Evolutionary conservation across 2,329 filamentous ascomycete species (phyloP).

Genomic region (Ophiostoma novo-ulmi): DNA sequence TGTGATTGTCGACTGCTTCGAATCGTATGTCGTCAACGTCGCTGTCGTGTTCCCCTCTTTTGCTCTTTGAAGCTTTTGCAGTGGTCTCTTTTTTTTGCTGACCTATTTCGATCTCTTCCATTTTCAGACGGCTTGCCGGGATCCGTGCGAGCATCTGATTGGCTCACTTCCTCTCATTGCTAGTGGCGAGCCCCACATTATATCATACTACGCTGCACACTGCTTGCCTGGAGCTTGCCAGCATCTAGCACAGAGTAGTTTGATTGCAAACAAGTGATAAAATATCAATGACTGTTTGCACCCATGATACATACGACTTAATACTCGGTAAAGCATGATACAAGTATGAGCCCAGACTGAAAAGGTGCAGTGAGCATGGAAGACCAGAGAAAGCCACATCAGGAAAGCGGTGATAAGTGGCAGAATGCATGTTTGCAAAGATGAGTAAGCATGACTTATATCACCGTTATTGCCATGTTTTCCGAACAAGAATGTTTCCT

Average conservation of each 20-base stretch:
- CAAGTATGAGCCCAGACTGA: too few relatives aligned
- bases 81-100: conserved; percentile 14
- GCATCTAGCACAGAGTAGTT: neutral
- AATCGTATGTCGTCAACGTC: conserved; percentile 10
- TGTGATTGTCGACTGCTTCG: neutral
- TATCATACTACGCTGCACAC: neutral
- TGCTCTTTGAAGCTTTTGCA: conserved; percentile 16
- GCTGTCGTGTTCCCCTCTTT: conserved; percentile 10
- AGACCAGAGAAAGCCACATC: neutral
- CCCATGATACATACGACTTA: too few relatives aligned
- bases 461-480: neutral
- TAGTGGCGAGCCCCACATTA: neutral
- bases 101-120: conserved; percentile 5
- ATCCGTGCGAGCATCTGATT: neutral
- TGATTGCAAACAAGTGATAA: neutral
- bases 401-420: neutral
- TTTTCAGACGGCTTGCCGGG: conserved; percentile 12
- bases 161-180: neutral
- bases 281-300: neutral
- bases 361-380: neutral
- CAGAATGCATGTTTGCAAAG: neutral
- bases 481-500: neutral
- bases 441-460: neutral
- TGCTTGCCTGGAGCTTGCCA: neutral
- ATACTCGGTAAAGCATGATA: too few relatives aligned